phyloP scores from a whole-genome alignment of 2,329 filamentous ascomycete species.

The Teratosphaeria viscida region DNA sequence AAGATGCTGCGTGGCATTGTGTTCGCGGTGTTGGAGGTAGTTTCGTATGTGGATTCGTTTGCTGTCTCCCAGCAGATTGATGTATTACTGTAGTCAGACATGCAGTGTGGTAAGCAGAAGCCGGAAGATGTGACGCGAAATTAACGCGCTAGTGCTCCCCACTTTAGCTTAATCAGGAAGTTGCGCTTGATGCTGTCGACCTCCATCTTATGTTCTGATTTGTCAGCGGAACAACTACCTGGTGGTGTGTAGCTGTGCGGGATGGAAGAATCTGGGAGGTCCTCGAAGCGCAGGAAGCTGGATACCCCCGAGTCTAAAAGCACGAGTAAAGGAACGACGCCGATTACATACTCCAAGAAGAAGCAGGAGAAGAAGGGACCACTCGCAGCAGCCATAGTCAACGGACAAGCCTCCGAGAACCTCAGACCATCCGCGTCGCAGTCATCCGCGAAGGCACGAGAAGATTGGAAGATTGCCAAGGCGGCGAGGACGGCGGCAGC shows the following conservation, averaged over 20 bases:
- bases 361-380: slow-evolving; percentile 4
- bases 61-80: background rate
- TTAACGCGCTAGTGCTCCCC: background rate
- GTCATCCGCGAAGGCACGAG: slow-evolving; percentile 1
- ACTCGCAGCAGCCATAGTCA: background rate
- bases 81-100: background rate
- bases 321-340: background rate
- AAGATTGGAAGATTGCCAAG: slow-evolving; percentile 12
- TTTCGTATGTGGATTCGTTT: background rate
- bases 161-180: background rate
- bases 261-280: slow-evolving; percentile 18
- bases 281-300: slow-evolving; percentile 21
- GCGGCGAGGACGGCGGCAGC: slow-evolving; percentile 4
- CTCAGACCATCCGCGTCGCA: background rate
- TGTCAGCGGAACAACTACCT: background rate
- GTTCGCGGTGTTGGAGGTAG: slow-evolving; percentile 2
- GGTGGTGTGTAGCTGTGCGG: background rate
- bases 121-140: background rate
- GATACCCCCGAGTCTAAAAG: slow-evolving; percentile 9
- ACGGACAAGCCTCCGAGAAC: background rate
- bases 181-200: background rate
- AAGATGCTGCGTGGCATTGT: slow-evolving; percentile 8
- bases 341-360: slow-evolving; percentile 4
- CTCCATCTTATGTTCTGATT: background rate
- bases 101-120: too few species aligned